Evolutionary conservation across 495 filamentous ascomycete species (phyloP), one percentile per base, ranked within the genome.

Genomic region (Cladorrhinum samala): DNA sequence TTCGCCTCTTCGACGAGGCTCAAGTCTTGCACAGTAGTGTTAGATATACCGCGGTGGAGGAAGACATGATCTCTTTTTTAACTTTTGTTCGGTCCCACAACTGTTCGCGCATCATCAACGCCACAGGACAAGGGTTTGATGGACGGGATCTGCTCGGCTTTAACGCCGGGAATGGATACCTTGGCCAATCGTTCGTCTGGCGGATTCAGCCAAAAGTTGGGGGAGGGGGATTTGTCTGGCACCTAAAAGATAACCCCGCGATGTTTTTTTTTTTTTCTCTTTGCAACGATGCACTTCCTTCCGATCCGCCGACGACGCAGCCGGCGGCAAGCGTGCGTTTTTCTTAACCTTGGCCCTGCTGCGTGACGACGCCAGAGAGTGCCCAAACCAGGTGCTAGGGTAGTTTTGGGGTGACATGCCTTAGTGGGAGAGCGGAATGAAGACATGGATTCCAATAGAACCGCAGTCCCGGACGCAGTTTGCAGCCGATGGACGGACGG

Each of bases 121-220:
- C 55, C 58, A 56, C 55, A 51, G n/a, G 42, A 50, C 27, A 8
- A 43, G 45, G 45, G 41, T 44, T 49, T 46, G 36, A 48, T 50
- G 50, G 50, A 52, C 52, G 50, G 50, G 45, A 38, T 46, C 55
- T 47, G 51, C 20, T 44, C 62, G 59, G 62, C 51, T 60, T 60
- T 62, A 62, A 58, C 36, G 52, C 53, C 53, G 59, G 59, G 55
- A 56, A 58, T 62, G 59, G 18, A 37, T 43, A 41, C 48, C 21
- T 43, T 16, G 37, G 16, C 38, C 33, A 49, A 49, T 21, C 50
- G 27, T 40, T 39, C 39, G 38, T 13, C 38, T 49, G 52, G 37
- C n/a, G 37, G 44, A 64, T 59, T 61, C 58, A 61, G 55, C 58
- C 61, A 61, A 30, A 53, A 53, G 24, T 47, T 27, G 46, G 38